Evolutionary conservation across 2,329 filamentous ascomycete species (phyloP).

Genomic region (Pseudogymnoascus sp.): DNA sequence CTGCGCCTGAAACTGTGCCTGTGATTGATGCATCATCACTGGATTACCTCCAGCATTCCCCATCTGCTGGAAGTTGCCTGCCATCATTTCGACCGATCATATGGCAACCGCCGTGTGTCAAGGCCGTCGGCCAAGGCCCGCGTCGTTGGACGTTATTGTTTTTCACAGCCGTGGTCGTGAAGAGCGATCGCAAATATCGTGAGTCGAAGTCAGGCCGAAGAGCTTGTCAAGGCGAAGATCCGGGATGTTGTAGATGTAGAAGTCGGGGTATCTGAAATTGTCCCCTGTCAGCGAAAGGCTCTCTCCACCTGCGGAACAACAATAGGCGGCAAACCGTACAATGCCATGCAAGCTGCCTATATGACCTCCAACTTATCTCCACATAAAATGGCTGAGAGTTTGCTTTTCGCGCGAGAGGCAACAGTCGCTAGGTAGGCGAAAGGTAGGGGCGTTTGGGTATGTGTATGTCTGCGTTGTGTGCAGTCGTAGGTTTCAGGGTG

Average conservation of each 20-base stretch:
- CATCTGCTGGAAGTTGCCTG: constrained; percentile 26
- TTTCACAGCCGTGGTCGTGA: constrained; percentile 4
- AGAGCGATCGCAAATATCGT: constrained; percentile 3
- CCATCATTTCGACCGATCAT: constrained; percentile 23
- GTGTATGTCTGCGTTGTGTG: background rate
- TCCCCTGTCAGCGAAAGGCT: constrained; percentile 4
- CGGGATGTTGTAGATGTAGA: constrained; percentile 2
- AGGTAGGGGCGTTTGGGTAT: background rate
- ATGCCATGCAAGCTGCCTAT: constrained; percentile 5
- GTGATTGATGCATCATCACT: constrained; percentile 8
- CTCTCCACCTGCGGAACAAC: constrained; percentile 2
- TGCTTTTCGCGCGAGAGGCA: constrained; percentile 1
- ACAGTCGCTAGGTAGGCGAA: background rate
- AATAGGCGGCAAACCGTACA: constrained; percentile 5
- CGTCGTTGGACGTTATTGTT: background rate
- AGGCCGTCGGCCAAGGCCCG: constrained; percentile 5
- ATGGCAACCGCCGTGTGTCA: constrained; percentile 2
- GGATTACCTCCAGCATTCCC: constrained; percentile 24
- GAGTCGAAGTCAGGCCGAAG: background rate
- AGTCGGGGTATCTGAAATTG: background rate
- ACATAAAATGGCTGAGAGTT: background rate
- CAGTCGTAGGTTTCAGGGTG: background rate
- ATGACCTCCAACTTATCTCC: constrained; percentile 5
- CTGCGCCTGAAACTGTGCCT: constrained; percentile 5
- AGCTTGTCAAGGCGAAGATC: background rate